These are phyloP conservation scores for Geotrichum citri-aurantii DNA, from an alignment of 1,139 yeast genomes.

Conservation along the genomic window DNA sequence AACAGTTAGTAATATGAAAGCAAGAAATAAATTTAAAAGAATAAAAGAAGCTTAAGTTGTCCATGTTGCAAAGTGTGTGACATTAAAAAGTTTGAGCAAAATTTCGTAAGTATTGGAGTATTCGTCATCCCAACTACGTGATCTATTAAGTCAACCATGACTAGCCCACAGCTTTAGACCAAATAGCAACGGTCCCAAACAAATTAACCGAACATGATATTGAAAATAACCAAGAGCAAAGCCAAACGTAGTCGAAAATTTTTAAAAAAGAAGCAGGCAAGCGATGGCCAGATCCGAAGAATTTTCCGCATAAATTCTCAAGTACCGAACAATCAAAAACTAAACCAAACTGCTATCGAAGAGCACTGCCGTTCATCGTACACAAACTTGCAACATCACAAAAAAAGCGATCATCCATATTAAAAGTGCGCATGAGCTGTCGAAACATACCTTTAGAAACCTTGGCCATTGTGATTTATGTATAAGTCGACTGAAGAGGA, in stretches of 20 bases:
- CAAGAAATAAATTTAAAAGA: no score
- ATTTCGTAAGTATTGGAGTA: background rate
- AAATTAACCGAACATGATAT: background rate
- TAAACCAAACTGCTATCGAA: background rate
- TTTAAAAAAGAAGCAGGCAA: background rate
- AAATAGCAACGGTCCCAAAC: background rate
- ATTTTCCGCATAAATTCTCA: background rate
- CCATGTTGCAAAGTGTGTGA: background rate
- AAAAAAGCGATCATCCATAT: background rate
- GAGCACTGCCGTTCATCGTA: background rate
- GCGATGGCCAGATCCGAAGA: background rate
- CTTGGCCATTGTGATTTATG: slow-evolving; percentile 32
- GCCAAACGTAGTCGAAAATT: background rate
- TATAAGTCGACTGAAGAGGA: slow-evolving; percentile 17
- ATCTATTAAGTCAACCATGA: background rate
- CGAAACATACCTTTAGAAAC: slow-evolving; percentile 33
- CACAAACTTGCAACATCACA: background rate
- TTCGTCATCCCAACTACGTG: background rate
- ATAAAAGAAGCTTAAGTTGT: background rate
- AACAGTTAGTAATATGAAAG: slow-evolving; percentile 5
- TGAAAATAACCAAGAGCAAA: background rate
- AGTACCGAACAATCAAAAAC: no score
- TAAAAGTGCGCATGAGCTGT: background rate
- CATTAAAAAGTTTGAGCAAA: background rate
- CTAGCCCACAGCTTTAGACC: background rate